Evolutionary conservation across 371 early-diverging fungal species (phyloP).

Genomic region (Blastocladiella emersonii): DNA sequence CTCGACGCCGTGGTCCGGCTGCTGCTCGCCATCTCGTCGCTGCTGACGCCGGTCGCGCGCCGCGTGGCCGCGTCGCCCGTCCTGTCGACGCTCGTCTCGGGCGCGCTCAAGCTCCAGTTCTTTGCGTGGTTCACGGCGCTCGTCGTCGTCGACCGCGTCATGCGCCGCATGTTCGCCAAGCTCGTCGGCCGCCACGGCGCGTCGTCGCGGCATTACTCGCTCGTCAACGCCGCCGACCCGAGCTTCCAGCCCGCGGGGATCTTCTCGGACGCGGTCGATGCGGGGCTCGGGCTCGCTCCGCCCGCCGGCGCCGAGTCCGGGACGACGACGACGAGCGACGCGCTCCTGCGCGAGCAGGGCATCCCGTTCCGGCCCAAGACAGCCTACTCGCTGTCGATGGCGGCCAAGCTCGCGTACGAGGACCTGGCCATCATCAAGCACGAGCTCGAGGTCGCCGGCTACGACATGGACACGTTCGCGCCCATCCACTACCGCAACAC

Average conservation of each 20-base stretch:
- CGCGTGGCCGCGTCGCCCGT: background rate
- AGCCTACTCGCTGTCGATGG: slow-evolving; percentile 2
- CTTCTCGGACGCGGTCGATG: background rate
- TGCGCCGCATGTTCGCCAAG: background rate
- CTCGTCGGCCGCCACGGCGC: background rate
- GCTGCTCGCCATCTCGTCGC: background rate
- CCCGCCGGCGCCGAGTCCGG: background rate
- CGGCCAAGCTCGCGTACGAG: slow-evolving; percentile 2
- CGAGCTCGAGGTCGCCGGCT: slow-evolving; percentile 1
- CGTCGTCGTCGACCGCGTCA: background rate
- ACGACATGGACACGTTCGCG: background rate
- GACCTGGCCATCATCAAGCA: background rate
- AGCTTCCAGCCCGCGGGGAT: background rate
- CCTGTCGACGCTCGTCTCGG: background rate
- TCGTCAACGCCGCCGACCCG: background rate
- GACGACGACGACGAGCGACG: background rate
- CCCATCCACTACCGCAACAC: slow-evolving; percentile 4
- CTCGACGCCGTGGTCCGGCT: background rate
- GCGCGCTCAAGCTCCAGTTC: background rate
- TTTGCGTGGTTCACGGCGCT: background rate
- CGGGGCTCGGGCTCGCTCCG: background rate
- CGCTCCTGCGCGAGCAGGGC: background rate
- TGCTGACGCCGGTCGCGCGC: background rate
- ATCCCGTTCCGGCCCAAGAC: slow-evolving; percentile 1
- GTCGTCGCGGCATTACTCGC: background rate